A percentile compares a stretch with the other conserved stretches of the same genome.
These are phyloP conservation scores for Cyberlindnera veronae DNA, from an alignment of 805 yeast species.

Conservation along the genomic window DNA sequence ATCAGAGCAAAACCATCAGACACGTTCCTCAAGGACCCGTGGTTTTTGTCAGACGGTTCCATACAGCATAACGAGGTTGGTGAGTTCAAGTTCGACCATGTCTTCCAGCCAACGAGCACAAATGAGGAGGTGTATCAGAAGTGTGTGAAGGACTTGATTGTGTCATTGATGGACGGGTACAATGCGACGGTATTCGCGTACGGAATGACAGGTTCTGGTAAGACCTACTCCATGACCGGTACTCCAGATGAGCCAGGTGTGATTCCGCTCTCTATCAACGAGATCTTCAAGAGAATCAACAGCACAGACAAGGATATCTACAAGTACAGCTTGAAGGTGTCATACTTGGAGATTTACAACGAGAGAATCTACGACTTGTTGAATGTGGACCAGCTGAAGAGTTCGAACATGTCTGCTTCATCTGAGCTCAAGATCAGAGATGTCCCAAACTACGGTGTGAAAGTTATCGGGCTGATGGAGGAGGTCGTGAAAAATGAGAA, in stretches of 20 bases:
- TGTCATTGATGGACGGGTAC: conserved; percentile 63
- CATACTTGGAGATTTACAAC: conserved; percentile 91
- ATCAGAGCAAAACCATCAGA: conserved; percentile 69
- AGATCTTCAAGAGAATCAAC: conserved; percentile 47
- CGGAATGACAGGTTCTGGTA: conserved; percentile 97
- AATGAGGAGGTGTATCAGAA: conserved; percentile 60
- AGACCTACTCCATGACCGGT: conserved; percentile 88
- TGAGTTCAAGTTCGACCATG: conserved; percentile 73
- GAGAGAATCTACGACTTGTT: conserved; percentile 81
- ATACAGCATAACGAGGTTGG: conserved; percentile 59
- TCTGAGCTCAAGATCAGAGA: conserved; percentile 74
- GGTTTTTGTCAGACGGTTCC: conserved; percentile 29
- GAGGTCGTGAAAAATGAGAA: conserved; percentile 51
- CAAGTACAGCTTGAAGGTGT: conserved; percentile 49
- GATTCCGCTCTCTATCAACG: conserved; percentile 70
- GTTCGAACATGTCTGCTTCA: conserved; percentile 4
- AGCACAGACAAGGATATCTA: conserved; percentile 23
- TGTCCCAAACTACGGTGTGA: conserved; percentile 66
- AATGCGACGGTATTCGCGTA: conserved; percentile 92
- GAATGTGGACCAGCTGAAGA: conserved; percentile 29
- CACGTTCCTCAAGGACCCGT: conserved; percentile 30
- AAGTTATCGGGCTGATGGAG: conserved; percentile 70
- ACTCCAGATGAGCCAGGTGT: conserved; percentile 62
- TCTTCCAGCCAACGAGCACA: conserved; percentile 53
- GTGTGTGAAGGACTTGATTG: conserved; percentile 51